phyloP scores from a whole-genome alignment of 371 early-diverging fungal genomes.

The Choanephora cucurbitarum region DNA sequence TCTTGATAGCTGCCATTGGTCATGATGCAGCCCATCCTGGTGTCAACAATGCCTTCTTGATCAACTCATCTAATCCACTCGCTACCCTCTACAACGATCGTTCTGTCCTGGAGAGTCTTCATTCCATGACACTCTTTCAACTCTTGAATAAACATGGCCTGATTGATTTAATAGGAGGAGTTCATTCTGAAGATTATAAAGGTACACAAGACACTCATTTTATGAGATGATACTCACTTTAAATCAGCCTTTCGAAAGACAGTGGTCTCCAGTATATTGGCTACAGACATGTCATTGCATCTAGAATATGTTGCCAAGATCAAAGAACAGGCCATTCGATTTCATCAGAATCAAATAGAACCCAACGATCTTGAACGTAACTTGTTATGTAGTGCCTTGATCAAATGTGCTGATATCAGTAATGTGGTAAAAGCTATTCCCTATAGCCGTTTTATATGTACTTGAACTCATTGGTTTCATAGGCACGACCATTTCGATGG shows the following conservation, averaged over 20 bases:
- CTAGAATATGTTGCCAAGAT: slow-evolving; percentile 72
- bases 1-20: slow-evolving; percentile 76
- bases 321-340: slow-evolving; percentile 56
- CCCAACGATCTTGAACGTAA: slow-evolving; percentile 42
- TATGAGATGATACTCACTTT: too few relatives aligned
- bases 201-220: too few relatives aligned
- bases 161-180: slow-evolving; percentile 31
- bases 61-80: slow-evolving; percentile 74
- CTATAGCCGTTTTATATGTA: too few relatives aligned
- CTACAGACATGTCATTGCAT: slow-evolving; percentile 83
- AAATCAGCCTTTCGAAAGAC: slow-evolving; percentile 66
- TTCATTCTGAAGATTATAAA: slow-evolving; percentile 26
- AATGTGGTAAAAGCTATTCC: slow-evolving; percentile 51
- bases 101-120: slow-evolving; percentile 92
- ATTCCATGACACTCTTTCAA: slow-evolving; percentile 83
- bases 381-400: slow-evolving; percentile 64
- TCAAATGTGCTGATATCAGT: slow-evolving; percentile 86
- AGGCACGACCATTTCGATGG: slow-evolving; percentile 59
- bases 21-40: slow-evolving; percentile 89
- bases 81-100: slow-evolving; percentile 91
- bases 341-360: slow-evolving; percentile 16
- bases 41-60: slow-evolving; percentile 79
- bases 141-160: slow-evolving; percentile 72
- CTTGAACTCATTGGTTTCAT: slow-evolving; percentile 35
- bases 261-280: slow-evolving; percentile 69